These are phyloP conservation scores for Coemansia nantahalensis DNA, from an alignment of 192 early-diverging fungal species.

Conservation along the genomic window DNA sequence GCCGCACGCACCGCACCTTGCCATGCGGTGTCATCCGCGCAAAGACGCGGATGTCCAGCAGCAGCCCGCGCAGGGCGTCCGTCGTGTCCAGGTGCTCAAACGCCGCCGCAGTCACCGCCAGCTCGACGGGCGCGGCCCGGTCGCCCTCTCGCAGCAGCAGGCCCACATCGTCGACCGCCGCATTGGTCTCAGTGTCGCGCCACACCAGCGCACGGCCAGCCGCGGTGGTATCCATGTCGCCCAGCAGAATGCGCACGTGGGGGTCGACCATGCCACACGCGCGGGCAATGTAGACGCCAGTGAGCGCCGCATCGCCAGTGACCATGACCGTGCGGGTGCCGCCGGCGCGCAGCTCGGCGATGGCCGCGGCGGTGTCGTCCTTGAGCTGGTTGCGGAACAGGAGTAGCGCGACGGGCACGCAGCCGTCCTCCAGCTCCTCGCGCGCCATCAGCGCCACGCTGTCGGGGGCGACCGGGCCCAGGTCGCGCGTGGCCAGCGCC, in stretches of 20 bases:
- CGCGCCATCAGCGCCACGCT: conserved; percentile 48
- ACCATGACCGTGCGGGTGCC: conserved; percentile 77
- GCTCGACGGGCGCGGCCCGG: conserved; percentile 45
- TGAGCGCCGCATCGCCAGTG: conserved; percentile 77
- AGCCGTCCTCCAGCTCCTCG: conserved; percentile 60
- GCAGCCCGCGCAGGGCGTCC: conserved; percentile 51
- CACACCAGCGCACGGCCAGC: conserved; percentile 37
- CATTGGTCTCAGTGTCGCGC: conserved; percentile 60
- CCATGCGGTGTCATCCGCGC: conserved; percentile 77
- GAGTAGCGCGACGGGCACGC: conserved; percentile 59
- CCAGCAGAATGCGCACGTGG: conserved; percentile 56
- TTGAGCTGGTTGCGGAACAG: conserved; percentile 79
- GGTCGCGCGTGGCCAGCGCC: conserved; percentile 62
- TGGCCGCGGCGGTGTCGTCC: conserved; percentile 63
- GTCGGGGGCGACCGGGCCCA: conserved; percentile 53
- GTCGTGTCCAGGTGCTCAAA: conserved; percentile 54
- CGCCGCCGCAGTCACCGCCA: conserved; percentile 71
- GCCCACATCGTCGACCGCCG: conserved; percentile 36
- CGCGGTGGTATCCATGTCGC: conserved; percentile 45
- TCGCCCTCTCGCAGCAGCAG: conserved; percentile 20
- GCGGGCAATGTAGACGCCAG: conserved; percentile 69
- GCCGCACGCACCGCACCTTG: conserved; percentile 69
- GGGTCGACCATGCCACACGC: conserved; percentile 63
- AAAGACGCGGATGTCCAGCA: conserved; percentile 72
- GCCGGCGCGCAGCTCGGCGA: conserved; percentile 64